Evolutionary conservation across 2,329 filamentous ascomycete species (phyloP), one percentile per base, ranked within the genome.

Genomic region (Monosporascus sp.): DNA sequence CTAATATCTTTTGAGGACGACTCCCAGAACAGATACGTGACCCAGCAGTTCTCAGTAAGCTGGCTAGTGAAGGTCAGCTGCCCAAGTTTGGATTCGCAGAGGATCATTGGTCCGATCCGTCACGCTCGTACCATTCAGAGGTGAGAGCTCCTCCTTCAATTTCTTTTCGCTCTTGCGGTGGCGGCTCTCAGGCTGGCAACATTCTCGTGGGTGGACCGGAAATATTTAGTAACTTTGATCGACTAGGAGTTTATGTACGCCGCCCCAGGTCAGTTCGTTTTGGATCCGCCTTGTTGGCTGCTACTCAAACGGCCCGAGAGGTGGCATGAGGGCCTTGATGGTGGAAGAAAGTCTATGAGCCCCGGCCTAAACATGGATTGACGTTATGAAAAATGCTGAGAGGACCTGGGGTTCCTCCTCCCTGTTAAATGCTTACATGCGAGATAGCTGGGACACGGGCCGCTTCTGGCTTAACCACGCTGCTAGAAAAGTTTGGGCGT

Each of bases 181-280:
- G 27, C 4, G 42, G 3, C 42, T 17, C 20, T 6, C 42, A 8
- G 8, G 3, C 42, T 5, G 22, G 42, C 3, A 27, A 45, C 17
- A 27, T 45, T 5, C 42, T 45, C 5, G 20, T 24, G 4, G 11
- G 27, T 25, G 42, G 7, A 6, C 7, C 20, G 18, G 22, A 27
- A 3, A 15, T n/a, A 46, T 2, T 52, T 74, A 1, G 58, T 65
- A 8, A 68, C 61, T 3, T 63, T 71, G 0, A 68, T 77, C 4
- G 72, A 75, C 54, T 75, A 70, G 70, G 73, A 75, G 58, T 71
- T 70, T 51, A 56, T 67, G 0, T 72, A 73, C 52, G 62, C 54
- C 1, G 70, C 61, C 0, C 69, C 70, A 0, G 51, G 62, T 17
- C 63, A 72, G 41, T 73, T 71, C 46, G 49, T 44, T 8, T 61